Conservation (phyloP, 2,329 filamentous ascomycete genomes). For the Mycosphaerella sp. region DNA sequence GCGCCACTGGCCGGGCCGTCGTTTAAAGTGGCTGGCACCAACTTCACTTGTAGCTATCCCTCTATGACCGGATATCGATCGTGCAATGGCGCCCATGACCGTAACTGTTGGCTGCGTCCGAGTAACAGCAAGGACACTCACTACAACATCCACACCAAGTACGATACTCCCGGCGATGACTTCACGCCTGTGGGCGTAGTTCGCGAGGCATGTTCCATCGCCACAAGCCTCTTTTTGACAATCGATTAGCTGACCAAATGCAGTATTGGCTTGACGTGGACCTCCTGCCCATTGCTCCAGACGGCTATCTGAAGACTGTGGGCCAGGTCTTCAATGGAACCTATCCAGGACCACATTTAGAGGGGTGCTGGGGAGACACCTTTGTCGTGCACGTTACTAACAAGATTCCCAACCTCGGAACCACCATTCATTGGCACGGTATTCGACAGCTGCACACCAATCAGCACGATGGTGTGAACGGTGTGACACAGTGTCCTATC, state of each 20-base stretch:
- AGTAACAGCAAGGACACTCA: slow-evolving; percentile 18
- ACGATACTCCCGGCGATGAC: slow-evolving; percentile 16
- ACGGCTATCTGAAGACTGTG: slow-evolving; percentile 23
- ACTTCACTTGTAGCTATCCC: slow-evolving; percentile 19
- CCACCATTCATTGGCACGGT: slow-evolving; percentile 49
- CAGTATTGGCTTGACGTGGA: slow-evolving; percentile 41
- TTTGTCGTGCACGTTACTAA: slow-evolving; percentile 33
- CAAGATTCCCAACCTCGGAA: slow-evolving; percentile 42
- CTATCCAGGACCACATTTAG: slow-evolving; percentile 43
- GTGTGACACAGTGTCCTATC: slow-evolving; percentile 58
- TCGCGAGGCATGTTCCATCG: slow-evolving; percentile 18
- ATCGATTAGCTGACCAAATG: slow-evolving; percentile 28
- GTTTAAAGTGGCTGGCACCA: slow-evolving; percentile 14
- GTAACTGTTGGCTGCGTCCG: slow-evolving; percentile 17
- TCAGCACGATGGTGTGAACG: slow-evolving; percentile 45
- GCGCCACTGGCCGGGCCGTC: slow-evolving; percentile 2
- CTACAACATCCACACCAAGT: slow-evolving; percentile 32
- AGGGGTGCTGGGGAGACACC: slow-evolving; percentile 34
- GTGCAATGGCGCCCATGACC: slow-evolving; percentile 27
- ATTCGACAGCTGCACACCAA: slow-evolving; percentile 49
- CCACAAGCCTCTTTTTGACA: no score
- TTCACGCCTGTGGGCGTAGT: slow-evolving; percentile 23
- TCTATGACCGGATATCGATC: slow-evolving; percentile 8
- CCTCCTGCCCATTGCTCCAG: slow-evolving; percentile 35
- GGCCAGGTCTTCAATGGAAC: slow-evolving; percentile 38